Conservation (phyloP, 768 basidiomycete species). For the Podaxis pistillaris region DNA sequence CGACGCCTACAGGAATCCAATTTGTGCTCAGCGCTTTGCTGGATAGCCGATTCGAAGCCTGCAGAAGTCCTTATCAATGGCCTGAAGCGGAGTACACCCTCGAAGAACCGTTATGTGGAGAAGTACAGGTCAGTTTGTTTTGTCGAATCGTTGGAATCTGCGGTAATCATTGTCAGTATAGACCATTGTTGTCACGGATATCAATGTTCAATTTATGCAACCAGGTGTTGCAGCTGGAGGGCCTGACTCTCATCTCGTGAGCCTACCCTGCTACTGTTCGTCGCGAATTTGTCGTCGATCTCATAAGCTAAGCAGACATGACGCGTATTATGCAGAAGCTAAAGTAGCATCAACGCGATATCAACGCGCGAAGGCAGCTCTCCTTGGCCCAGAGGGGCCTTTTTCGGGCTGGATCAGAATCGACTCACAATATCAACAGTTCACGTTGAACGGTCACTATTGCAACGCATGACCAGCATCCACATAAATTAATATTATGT, state of each 20-base stretch:
- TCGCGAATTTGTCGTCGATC: neutral
- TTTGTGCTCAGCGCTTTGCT: slow-evolving; percentile 58
- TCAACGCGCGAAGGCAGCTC: slow-evolving; percentile 45
- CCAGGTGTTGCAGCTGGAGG: slow-evolving; percentile 15
- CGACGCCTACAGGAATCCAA: neutral
- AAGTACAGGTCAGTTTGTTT: slow-evolving; percentile 52
- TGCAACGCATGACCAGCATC: neutral
- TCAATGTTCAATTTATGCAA: slow-evolving; percentile 50
- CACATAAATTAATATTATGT: neutral
- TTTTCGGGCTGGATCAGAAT: slow-evolving; percentile 67
- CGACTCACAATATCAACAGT: slow-evolving; percentile 53
- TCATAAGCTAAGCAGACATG: neutral
- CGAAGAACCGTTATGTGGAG: slow-evolving; percentile 61
- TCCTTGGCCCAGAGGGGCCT: slow-evolving; percentile 42
- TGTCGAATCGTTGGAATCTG: neutral
- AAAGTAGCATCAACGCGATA: slow-evolving; percentile 28
- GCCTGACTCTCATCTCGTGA: neutral
- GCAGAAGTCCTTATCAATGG: slow-evolving; percentile 77
- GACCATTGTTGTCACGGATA: slow-evolving; percentile 30
- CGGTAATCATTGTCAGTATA: slow-evolving; percentile 4
- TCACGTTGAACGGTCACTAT: slow-evolving; percentile 24
- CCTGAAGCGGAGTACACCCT: slow-evolving; percentile 71
- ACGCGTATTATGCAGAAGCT: slow-evolving; percentile 1
- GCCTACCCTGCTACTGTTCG: neutral
- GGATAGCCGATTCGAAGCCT: slow-evolving; percentile 52